A percentile compares a stretch with the other conserved stretches of the same genome.
phyloP scores from a whole-genome alignment of 345 rosid species.

The Kernera saxatilis region DNA sequence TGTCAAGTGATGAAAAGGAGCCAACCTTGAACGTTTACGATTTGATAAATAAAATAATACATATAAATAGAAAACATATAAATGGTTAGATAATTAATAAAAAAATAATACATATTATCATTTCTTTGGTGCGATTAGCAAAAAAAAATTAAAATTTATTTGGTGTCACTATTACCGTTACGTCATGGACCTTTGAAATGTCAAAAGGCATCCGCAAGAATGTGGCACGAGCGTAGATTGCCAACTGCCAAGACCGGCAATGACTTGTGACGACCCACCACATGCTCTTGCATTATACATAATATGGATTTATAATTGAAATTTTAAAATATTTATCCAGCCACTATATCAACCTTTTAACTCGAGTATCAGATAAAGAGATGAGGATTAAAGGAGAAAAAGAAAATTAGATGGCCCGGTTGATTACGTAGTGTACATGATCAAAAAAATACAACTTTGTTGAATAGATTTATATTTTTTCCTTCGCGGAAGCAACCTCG shows the following conservation, averaged over 20 bases:
- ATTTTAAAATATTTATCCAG: neutral
- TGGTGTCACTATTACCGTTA: neutral
- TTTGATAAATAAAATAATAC: neutral
- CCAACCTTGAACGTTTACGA: neutral
- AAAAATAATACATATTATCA: neutral
- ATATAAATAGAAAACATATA: no score
- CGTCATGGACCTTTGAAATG: slow-evolving; percentile 2
- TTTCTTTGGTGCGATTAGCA: neutral
- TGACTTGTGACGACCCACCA: slow-evolving; percentile 9
- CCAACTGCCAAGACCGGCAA: neutral
- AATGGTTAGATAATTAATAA: neutral
- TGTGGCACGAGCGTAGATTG: neutral
- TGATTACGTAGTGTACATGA: slow-evolving; percentile 1
- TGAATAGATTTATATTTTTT: neutral
- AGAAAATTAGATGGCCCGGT: neutral
- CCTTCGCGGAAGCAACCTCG: slow-evolving; percentile 8
- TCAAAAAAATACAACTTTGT: neutral
- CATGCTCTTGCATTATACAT: neutral
- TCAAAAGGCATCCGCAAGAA: neutral
- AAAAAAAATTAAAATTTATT: no score
- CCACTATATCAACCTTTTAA: neutral
- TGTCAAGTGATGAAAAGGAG: neutral
- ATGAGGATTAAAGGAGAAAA: neutral
- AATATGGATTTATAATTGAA: neutral
- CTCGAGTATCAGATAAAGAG: neutral